Base-by-base conservation (phyloP, 2,329 filamentous ascomycete species). In the Penicillium occitanis region DNA sequence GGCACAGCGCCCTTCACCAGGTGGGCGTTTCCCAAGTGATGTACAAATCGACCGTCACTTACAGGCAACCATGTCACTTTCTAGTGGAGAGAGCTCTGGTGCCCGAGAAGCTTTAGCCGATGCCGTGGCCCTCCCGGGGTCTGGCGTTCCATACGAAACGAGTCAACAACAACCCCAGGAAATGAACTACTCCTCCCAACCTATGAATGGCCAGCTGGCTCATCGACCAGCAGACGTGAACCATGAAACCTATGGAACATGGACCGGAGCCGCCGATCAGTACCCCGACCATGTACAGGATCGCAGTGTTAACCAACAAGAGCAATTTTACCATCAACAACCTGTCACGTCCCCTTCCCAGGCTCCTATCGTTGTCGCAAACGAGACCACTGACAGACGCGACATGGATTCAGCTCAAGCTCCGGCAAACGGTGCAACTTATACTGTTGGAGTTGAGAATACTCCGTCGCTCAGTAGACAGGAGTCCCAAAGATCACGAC, bases 21-120 rank as follows among this genome's bases (percentile, higher is more conserved):
- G 93, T 89, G 94, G 94, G 84, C 89, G 93, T 79, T 99, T 99
- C 83, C 94, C 94, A 81, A 96, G 91, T 81, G 93, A 97, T 84
- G 84, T 98, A 73, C 88, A 93, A 82, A 86, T 96, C 78, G 91
- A 93, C 79, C 89, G 91, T 83, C 89, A 91, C 84, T 88, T 92
- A 88, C 90, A 93, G 80, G 88, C 87, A 76, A 87, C 90, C 76
- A 83, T 89, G 76, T 92, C 91, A 75, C 90, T 91, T 68, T 91
- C 91, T 84, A 96, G 91, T 84, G 87, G 88, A 79, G 88, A 89
- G 79, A 92, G 89, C 78, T 93, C 91, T 72, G 88, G 85, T 69
- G 88, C 88, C 73, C 83, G 84, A 75, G 86, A 88, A 74, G 77
- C 87, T 72, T 82, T 86, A 70, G 87, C 86, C 64, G 85, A 86